A percentile compares a stretch with the other conserved stretches of the same genome.
Conservation (phyloP, 169 alveolate genomes). For the Cryptosporidium sp. region DNA sequence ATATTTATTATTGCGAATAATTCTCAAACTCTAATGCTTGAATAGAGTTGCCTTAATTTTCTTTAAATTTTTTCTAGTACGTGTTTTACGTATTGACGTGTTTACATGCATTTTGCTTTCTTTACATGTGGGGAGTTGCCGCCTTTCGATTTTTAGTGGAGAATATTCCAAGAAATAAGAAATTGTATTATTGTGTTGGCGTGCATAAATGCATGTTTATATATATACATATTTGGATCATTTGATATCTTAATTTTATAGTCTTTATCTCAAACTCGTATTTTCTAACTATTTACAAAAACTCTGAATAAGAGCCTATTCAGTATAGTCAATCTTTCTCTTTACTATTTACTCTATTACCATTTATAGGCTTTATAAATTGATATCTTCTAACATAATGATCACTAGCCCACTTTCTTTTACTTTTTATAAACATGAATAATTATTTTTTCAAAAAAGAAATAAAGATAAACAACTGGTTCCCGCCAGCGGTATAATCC, state of each 20-base stretch:
- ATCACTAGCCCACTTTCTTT: no score
- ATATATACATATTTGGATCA: no score
- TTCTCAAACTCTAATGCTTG: background rate
- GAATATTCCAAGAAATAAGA: no score
- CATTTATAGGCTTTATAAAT: background rate
- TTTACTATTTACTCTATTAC: no score
- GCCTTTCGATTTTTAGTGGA: background rate
- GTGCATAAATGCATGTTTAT: background rate
- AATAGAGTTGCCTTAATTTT: background rate
- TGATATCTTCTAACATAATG: no score
- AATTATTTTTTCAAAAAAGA: background rate
- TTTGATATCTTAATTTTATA: no score
- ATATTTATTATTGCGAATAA: background rate
- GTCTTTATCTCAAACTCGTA: background rate
- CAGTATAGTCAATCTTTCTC: no score
- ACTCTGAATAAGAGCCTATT: no score
- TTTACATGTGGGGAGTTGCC: background rate
- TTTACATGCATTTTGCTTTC: background rate
- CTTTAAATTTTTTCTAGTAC: background rate
- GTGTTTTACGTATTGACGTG: background rate
- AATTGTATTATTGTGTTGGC: no score
- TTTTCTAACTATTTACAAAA: no score
- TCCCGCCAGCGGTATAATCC: constrained; percentile 1
- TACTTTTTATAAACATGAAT: background rate
- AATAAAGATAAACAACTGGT: background rate